phyloP scores from a whole-genome alignment of 768 basidiomycete species.

The Amyloporia xantha region DNA sequence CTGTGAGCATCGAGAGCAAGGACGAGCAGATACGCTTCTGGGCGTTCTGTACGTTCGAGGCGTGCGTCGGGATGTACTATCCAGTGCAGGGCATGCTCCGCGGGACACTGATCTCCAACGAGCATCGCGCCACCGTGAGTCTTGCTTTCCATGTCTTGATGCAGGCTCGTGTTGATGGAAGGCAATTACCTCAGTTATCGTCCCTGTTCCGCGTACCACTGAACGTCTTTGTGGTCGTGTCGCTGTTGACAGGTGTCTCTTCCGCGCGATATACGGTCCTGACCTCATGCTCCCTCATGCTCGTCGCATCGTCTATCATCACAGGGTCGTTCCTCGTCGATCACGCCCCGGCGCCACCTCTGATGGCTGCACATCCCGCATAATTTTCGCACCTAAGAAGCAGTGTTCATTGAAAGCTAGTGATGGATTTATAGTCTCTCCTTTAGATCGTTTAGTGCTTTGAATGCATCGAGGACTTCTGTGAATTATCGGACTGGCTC shows the following conservation, averaged over 20 bases:
- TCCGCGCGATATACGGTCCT: slow-evolving; percentile 57
- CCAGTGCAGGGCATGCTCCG: slow-evolving; percentile 72
- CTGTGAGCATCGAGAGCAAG: slow-evolving; percentile 36
- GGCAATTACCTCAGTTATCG: slow-evolving; percentile 39
- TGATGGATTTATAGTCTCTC: too few species aligned
- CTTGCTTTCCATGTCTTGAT: neutral
- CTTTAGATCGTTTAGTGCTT: too few species aligned
- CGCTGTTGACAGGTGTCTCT: slow-evolving; percentile 62
- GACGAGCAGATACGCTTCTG: slow-evolving; percentile 53
- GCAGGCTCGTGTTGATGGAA: neutral
- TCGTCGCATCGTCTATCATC: slow-evolving; percentile 53
- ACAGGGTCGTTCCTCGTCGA: slow-evolving; percentile 29
- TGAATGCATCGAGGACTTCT: too few species aligned
- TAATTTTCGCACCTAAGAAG: too few species aligned
- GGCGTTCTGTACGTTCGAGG: slow-evolving; percentile 72
- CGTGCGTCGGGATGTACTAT: slow-evolving; percentile 75
- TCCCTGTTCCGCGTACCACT: slow-evolving; percentile 70
- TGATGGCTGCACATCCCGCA: neutral
- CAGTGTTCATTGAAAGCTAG: too few species aligned
- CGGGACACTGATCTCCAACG: slow-evolving; percentile 59
- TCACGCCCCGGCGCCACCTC: neutral
- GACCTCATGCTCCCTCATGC: slow-evolving; percentile 47
- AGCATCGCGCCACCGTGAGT: slow-evolving; percentile 67
- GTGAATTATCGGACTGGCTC: too few species aligned
- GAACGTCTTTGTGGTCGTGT: slow-evolving; percentile 66